Base-by-base conservation (phyloP, 805 yeast species). In the Yarrowia porcina region DNA sequence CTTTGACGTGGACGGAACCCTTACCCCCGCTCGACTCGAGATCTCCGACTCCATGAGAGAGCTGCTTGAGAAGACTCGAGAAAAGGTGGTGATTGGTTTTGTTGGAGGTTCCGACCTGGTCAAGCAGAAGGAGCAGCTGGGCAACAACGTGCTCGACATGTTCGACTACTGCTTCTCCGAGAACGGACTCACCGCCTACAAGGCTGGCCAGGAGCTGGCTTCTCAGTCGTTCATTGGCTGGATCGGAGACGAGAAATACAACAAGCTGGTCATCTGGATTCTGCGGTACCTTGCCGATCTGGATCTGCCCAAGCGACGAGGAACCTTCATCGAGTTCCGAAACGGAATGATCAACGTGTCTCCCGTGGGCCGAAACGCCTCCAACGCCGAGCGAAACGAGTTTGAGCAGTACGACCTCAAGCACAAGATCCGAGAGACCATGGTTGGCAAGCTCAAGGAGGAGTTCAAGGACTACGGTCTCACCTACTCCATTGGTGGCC, bases 311-410 rank as follows among this genome's bases (percentile, higher is more conserved):
- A 83, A 88, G 75, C 90, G 97, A 86, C 90, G 97, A 82, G 99
- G 99, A 77, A 94, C 99, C 65, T 94, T 94, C 78, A 80, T 94
- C 70, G 99, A 94, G 82, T 94, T 94, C 84, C 90, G 99, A 85
- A 94, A 94, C 77, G 99, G 99, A 77, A 92, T 94, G 96, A 89
- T 94, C 78, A 94, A 94, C 79, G 90, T 94, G 67, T 91, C 97
- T 15, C 99, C 99, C 70, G 85, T 94, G 66, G 99, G 99, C 73
- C 90, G 99, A 85, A 94, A 94, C 76, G 98, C 98, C 66, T 86
- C 96, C 41, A 90, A 90, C 69, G 84, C 83, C 68, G 97, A 94
- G 82, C 89, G 99, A 81, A 86, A 83, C 77, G 97, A 91, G 70
- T 94, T 81, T 74, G 98, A 94, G 82, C 81, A 79, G 71, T 94